phyloP scores from a whole-genome alignment of 495 filamentous ascomycete species.

The Cenococcum geophilum region DNA sequence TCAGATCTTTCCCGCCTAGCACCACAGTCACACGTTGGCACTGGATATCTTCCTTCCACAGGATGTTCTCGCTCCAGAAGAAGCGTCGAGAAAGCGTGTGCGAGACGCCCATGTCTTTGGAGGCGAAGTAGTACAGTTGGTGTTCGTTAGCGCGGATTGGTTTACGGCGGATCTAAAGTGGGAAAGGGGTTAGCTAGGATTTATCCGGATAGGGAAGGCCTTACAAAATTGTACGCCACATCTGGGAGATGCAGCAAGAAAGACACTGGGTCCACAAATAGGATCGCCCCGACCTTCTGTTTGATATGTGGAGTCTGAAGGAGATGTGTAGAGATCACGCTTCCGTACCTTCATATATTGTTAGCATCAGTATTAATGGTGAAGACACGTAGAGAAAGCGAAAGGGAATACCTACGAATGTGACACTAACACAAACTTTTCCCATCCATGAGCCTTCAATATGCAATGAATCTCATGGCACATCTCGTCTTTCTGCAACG shows the following conservation, averaged over 20 bases:
- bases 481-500: constrained; percentile 45
- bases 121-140: constrained; percentile 62
- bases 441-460: constrained; percentile 49
- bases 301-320: constrained; percentile 43
- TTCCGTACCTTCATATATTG: constrained; percentile 43
- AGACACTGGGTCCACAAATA: constrained; percentile 61
- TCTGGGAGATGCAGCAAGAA: constrained; percentile 60
- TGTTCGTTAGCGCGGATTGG: constrained; percentile 55
- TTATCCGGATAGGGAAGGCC: too few species aligned
- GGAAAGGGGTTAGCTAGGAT: too few species aligned
- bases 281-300: constrained; percentile 42
- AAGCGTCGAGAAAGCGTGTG: constrained; percentile 55
- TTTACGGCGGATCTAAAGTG: too few species aligned
- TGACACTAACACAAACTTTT: constrained; percentile 48
- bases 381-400: neutral
- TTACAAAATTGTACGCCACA: constrained; percentile 62
- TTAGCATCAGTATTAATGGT: too few species aligned
- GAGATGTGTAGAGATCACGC: constrained; percentile 55
- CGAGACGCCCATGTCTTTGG: constrained; percentile 56
- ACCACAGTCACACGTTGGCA: constrained; percentile 48
- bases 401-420: constrained; percentile 44
- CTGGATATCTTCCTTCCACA: constrained; percentile 58
- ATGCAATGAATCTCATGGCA: constrained; percentile 48
- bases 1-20: constrained; percentile 55
- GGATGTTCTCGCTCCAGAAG: constrained; percentile 61